Evolutionary conservation across 306 rosid genomes (phyloP), one percentile per base, ranked within the genome.

Genomic region (Luffa aegyptiaca): DNA sequence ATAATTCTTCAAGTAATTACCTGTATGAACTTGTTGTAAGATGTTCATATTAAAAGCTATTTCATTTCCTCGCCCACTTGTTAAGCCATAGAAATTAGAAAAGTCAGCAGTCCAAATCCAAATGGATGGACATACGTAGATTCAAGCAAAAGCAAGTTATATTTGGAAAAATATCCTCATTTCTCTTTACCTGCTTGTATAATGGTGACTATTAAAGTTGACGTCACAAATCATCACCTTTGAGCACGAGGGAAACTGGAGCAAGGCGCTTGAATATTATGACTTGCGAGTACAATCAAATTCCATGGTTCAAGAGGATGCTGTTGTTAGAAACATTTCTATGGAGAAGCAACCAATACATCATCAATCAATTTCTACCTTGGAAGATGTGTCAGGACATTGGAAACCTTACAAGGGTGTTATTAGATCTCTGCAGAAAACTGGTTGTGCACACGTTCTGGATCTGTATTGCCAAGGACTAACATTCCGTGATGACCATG

Each of bases 171-270:
- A 49, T 48, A 46, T 72, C 13, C 77, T 72, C 44, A 72, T 63
- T n/a, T 68, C 61, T 53, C 53, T 61, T 58, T 46, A 31, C 33
- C 16, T 70, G 18, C 56, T 1, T 84, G 65, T 84, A 77, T 76
- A 48, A 35, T 85, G 83, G 56, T 87, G 90, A 59, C 86, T 80
- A 81, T 76, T 77, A 79, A 81, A 94, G 98, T 75, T 92, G 83
- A 82, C 84, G 70, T 90, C 98, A 61, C 98, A 94, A 94, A 89
- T 88, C 78, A 91, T 86, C 80, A 92, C 90, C 53, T 87, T 86
- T 42, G 96, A 94, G 94, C 98, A 92, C 21, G 97, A 94, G 87
- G 98, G 97, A 87, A 91, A 91, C 76, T 94, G 98, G 97, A 92
- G 97, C 80, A 92, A 92, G 93, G 98, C 98, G 83, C 97, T 94